Percentiles rank a stretch among this genome's conserved stretches.
These are phyloP conservation scores for Alternaria hordeiaustralica DNA, from an alignment of 2,329 filamentous ascomycete genomes.

Conservation along the genomic window DNA sequence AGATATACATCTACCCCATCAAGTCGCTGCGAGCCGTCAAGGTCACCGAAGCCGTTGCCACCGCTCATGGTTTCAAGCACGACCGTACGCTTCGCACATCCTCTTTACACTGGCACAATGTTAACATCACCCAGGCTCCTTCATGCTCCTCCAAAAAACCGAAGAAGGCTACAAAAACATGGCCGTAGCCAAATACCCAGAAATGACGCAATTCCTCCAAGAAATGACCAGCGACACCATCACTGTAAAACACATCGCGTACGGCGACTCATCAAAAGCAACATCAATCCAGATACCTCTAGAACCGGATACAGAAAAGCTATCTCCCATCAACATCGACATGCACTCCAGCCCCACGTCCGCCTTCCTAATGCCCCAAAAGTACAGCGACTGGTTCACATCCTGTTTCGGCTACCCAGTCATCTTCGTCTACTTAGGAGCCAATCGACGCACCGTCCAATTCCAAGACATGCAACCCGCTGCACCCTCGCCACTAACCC, in stretches of 20 bases:
- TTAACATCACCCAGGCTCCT: slow-evolving; percentile 24
- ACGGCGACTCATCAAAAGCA: slow-evolving; percentile 30
- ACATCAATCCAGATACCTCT: slow-evolving; percentile 50
- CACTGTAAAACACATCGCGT: slow-evolving; percentile 50
- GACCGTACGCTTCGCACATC: slow-evolving; percentile 42
- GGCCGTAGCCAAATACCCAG: slow-evolving; percentile 48
- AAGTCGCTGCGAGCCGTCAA: slow-evolving; percentile 54
- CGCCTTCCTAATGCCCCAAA: slow-evolving; percentile 52
- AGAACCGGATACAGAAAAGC: slow-evolving; percentile 42
- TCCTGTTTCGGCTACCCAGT: slow-evolving; percentile 53
- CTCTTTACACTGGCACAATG: not conserved
- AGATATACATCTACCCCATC: slow-evolving; percentile 58
- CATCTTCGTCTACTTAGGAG: slow-evolving; percentile 53
- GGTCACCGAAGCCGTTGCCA: slow-evolving; percentile 48
- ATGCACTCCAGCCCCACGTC: slow-evolving; percentile 53
- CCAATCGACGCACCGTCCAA: slow-evolving; percentile 50
- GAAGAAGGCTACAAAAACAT: slow-evolving; percentile 51
- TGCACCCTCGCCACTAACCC: slow-evolving; percentile 20
- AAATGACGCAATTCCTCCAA: slow-evolving; percentile 52
- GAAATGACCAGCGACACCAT: slow-evolving; percentile 45
- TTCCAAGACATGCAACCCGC: slow-evolving; percentile 41
- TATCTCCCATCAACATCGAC: slow-evolving; percentile 49
- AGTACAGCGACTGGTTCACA: slow-evolving; percentile 54
- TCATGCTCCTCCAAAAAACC: slow-evolving; percentile 52
- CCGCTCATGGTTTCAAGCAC: slow-evolving; percentile 54